A percentile compares a stretch with the other conserved stretches of the same genome.
phyloP scores from a whole-genome alignment of 768 basidiomycete genomes.

The Russula emetica region DNA sequence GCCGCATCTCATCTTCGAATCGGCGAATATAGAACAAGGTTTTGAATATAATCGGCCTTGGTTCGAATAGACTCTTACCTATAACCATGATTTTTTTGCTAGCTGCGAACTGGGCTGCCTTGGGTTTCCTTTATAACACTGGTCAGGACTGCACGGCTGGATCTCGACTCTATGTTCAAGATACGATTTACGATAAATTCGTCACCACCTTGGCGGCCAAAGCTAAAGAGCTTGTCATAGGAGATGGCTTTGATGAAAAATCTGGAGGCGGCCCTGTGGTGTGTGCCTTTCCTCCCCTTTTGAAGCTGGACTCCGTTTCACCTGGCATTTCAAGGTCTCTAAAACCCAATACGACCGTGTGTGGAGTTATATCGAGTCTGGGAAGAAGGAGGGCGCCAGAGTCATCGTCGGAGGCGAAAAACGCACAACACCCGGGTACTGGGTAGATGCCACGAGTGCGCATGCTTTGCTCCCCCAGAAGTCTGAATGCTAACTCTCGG shows the following conservation, averaged over 20 bases:
- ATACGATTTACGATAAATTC: conserved; percentile 83
- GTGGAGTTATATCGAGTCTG: conserved; percentile 83
- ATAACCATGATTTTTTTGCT: conserved; percentile 12
- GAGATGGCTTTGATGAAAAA: conserved; percentile 73
- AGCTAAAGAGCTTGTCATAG: conserved; percentile 66
- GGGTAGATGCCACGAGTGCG: conserved; percentile 84
- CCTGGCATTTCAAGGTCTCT: conserved; percentile 51
- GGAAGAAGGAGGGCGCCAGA: conserved; percentile 79
- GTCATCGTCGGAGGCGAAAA: conserved; percentile 76
- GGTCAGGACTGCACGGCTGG: conserved; percentile 96
- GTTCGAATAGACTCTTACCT: not conserved
- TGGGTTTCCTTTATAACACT: conserved; percentile 84
- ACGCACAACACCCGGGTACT: conserved; percentile 75
- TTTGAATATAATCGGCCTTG: conserved; percentile 12
- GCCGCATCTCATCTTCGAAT: conserved; percentile 84
- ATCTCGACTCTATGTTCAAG: conserved; percentile 85
- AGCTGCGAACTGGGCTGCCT: conserved; percentile 82
- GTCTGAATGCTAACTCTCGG: conserved; percentile 2
- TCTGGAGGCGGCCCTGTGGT: conserved; percentile 83
- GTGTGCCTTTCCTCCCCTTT: conserved; percentile 30
- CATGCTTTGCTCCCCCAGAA: conserved; percentile 1
- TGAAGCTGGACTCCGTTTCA: not conserved
- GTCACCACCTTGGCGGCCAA: conserved; percentile 58
- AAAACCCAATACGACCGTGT: conserved; percentile 82
- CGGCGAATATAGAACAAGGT: conserved; percentile 88